Evolutionary conservation across 352 stramenopile species (phyloP), one percentile per base, ranked within the genome.

Genomic region (Phytopythium boreale): DNA sequence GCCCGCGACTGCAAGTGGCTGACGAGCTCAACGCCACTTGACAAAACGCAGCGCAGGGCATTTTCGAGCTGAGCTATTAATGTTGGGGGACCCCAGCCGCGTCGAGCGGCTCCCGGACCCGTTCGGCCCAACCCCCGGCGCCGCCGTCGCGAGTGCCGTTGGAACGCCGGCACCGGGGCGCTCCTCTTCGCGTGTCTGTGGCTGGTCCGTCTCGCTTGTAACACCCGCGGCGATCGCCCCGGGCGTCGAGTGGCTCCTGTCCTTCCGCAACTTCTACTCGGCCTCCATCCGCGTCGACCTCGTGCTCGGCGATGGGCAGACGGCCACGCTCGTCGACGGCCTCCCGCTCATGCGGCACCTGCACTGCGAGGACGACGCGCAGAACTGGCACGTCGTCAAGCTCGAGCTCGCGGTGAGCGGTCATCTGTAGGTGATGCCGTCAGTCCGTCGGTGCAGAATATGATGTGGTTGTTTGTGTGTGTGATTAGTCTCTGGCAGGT

Each of bases 181-280:
- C 67, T 69, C 61, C 22, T 56, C 60, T 29, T 76, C 77, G 22
- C 76, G 81, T 29, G 68, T 66, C 39, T 51, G 61, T 36, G 71
- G 69, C 43, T 82, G 88, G 68, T 72, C 74, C 26, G 60, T 90
- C 62, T 63, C 75, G 2, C 67, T 90, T 43, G 36, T 64, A n/a
- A 63, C 69, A 15, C 62, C 56, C 5, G 43, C 62, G 37, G 58
- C 62, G 24, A 31, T 43, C 44, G n/a, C 20, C 19, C 22, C 34
- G 8, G 29, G 9, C 9, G 58, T 63, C 11, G 55, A 75, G 20
- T 75, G 64, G 61, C 66, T 66, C 39, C 61, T 89, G 34, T 71
- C 80, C 34, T 90, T 90, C 50, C 80, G 79, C 64, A 92, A 92
- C 67, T 90, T 80, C 59, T 92, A 92, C 70, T 64, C 78, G 1